Evolutionary conservation across 1,284 basidiomycete species (phyloP), one percentile per base, ranked within the genome.

Genomic region (Agroathelia rolfsii): DNA sequence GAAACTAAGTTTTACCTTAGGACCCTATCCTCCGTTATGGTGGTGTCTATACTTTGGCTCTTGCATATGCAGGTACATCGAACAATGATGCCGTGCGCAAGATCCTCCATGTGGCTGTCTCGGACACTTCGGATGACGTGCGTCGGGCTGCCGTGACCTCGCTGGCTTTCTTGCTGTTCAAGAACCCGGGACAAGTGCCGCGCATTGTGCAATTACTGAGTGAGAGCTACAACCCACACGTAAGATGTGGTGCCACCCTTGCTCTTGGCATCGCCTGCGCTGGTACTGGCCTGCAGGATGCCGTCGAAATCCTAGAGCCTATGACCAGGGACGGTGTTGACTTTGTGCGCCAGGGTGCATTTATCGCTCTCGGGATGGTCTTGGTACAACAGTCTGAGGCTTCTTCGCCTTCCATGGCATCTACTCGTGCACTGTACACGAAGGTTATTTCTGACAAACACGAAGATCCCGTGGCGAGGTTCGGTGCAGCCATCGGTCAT

Each of bases 191-290:
- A 8, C 88, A 94, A 59, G 90, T 97, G 1, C 93, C 93, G 11
- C 70, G 93, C 34, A 86, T 96, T 35, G 92, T 97, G 3, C 92
- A 96, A 56, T 72, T 97, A 10, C 64, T 97, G 35, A 89, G 86
- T 44, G 93, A 97, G 64, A 94, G 89, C 51, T 97, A 96, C 59
- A 97, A 96, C 53, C 92, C 93, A n/a, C 90, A 95, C 51, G 92
- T 97, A 17, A 75, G 93, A 30, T 95, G 92, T 47, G 92, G 92
- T 47, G 92, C 92, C 19, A 94, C 93, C 3, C 70, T 97, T 25
- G 92, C 92, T 17, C 67, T 96, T 9, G 92, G 92, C 47, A 90
- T 97, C 44, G 87, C 92, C 11, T 97, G 92, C 48, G 92, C 93
- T 14, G 93, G 93, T n/a, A 96, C 93, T 14, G 93, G 92, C 37